phyloP scores from a whole-genome alignment of 306 rosid genomes.

The Vicia faba region DNA sequence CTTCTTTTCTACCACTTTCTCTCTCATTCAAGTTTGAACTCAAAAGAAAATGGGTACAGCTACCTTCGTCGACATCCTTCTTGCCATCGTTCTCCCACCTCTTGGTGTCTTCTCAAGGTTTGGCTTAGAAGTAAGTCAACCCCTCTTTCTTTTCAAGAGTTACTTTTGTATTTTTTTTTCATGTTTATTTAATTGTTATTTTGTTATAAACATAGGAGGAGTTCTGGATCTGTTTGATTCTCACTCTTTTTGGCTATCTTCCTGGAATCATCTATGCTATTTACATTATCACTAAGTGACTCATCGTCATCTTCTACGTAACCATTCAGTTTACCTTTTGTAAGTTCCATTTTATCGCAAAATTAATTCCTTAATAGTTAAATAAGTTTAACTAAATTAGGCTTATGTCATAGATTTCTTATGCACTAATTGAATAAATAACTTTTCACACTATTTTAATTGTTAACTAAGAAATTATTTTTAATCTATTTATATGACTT shows the following conservation, averaged over 20 bases:
- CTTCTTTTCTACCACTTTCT: background rate
- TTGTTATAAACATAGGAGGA: constrained; percentile 50
- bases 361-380: too few relatives aligned
- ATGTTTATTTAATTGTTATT: background rate
- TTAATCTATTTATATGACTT: too few relatives aligned
- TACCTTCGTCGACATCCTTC: constrained; percentile 62
- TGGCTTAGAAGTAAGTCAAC: constrained; percentile 44
- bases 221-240: constrained; percentile 81
- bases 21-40: background rate
- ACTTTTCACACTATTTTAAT: too few relatives aligned
- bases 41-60: constrained; percentile 51
- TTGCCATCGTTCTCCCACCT: constrained; percentile 85
- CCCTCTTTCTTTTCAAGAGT: background rate
- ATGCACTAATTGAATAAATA: too few relatives aligned
- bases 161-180: background rate
- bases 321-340: background rate
- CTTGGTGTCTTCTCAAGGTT: constrained; percentile 87
- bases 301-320: background rate
- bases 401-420: too few relatives aligned
- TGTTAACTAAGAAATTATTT: too few relatives aligned
- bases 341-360: background rate
- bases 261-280: constrained; percentile 81
- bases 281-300: constrained; percentile 66
- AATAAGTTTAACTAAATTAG: too few relatives aligned
- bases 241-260: constrained; percentile 63